Base-by-base conservation (phyloP, 768 basidiomycete genomes). In the Pulveroboletus ravenelii region DNA sequence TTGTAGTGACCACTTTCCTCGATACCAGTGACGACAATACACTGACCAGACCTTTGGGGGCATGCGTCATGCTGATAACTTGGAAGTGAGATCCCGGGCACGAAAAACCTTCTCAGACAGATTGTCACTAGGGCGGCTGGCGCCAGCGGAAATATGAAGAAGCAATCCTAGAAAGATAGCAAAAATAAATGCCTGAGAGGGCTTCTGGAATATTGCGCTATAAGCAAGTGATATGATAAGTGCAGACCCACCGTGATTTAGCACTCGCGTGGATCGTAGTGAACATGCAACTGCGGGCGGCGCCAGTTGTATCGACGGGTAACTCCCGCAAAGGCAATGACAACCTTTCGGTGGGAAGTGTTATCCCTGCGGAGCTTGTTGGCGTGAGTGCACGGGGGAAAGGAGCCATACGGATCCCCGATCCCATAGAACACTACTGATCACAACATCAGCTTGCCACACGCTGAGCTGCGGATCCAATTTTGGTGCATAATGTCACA, bases 161-260 rank as follows among this genome's bases (percentile, higher is more conserved):
- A 12, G 23, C 32, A 25, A 25, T 20, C 25, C 15, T 15, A 20
- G 42, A 20, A 39, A 54, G 58, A 55, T 60, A 53, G 7, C 61
- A 63, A 63, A 18, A 57, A 58, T 58, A 60, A 46, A 45, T 55
- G 42, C 57, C 23, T 37, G 37, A 43, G 2, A 13, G 3, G n/a
- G 31, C 47, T 8, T 37, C 15, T n/a, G 35, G 37, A 40, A 30
- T 41, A 6, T 40, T 41, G 29, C 9, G 23, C 47, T 41, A 48
- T 40, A 32, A 47, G 38, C 9, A 27, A 41, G 39, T 10, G 51
- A 57, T 48, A 49, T 35, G 38, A 43, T n/a, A 40, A 31, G 39
- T 25, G 37, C 14, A 27, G 23, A 45, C 43, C 32, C 8, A 18
- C 29, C 4, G 23, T 4, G 40, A 45, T 35, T 17, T 6, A 20